These are phyloP conservation scores for Talaromyces sp. DNA, from an alignment of 2,329 filamentous ascomycete species.

Conservation along the genomic window DNA sequence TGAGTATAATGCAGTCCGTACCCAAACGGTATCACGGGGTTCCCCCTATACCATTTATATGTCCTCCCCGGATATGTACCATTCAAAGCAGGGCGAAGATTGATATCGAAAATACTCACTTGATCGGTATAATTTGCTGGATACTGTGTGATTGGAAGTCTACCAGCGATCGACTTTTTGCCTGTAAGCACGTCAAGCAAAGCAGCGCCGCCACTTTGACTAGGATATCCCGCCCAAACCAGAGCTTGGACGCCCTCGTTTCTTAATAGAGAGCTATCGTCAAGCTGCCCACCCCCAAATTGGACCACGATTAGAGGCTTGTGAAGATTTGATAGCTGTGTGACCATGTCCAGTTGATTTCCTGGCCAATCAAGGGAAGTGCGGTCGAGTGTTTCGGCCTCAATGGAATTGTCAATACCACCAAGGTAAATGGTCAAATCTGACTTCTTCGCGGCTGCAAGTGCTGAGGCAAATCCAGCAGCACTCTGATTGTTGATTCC, in stretches of 20 bases:
- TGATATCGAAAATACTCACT: constrained; percentile 35
- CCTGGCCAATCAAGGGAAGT: constrained; percentile 33
- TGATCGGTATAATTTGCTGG: constrained; percentile 40
- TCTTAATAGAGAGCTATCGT: constrained; percentile 30
- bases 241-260: constrained; percentile 34
- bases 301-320: constrained; percentile 35
- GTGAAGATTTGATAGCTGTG: constrained; percentile 28
- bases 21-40: constrained; percentile 36
- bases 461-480: constrained; percentile 25
- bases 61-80: constrained; percentile 33
- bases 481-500: constrained; percentile 21
- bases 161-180: constrained; percentile 32
- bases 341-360: constrained; percentile 33
- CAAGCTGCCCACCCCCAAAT: constrained; percentile 37
- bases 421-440: constrained; percentile 32
- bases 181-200: constrained; percentile 37
- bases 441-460: constrained; percentile 26
- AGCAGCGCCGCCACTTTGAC: constrained; percentile 37
- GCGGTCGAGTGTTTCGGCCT: constrained; percentile 33
- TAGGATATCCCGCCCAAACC: constrained; percentile 41
- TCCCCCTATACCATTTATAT: constrained; percentile 36
- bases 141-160: constrained; percentile 36
- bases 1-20: constrained; percentile 41
- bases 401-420: constrained; percentile 32
- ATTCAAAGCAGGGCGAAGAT: constrained; percentile 27